phyloP scores from a whole-genome alignment of 768 basidiomycete species.

The Calocera cornea region DNA sequence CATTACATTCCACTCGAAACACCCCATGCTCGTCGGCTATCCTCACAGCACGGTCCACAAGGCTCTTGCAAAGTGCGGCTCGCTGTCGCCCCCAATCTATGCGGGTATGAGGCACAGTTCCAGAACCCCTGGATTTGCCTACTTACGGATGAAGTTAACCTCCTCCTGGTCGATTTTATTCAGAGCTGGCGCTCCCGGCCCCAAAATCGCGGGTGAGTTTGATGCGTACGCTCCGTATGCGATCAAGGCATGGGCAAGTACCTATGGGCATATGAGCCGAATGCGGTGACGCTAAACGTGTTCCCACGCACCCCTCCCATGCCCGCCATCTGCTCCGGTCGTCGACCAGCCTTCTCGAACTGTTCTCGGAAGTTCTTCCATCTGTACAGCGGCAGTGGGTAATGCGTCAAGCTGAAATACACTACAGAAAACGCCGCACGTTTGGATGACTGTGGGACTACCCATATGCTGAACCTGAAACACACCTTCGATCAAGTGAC shows the following conservation, averaged over 20 bases:
- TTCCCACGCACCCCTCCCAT: background rate
- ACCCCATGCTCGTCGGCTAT: background rate
- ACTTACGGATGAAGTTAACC: background rate
- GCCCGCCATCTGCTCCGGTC: background rate
- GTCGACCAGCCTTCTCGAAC: constrained; percentile 1
- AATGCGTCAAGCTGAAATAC: constrained; percentile 6
- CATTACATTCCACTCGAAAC: background rate
- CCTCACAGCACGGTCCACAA: background rate
- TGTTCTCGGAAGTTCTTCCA: constrained; percentile 3
- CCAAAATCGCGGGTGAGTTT: background rate
- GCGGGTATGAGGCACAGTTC: background rate
- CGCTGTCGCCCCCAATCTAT: background rate
- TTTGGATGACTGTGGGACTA: background rate
- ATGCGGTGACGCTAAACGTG: background rate
- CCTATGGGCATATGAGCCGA: background rate
- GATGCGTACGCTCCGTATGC: background rate
- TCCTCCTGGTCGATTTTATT: background rate
- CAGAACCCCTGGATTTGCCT: background rate
- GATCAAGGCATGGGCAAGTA: background rate
- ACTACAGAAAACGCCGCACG: background rate
- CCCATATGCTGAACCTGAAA: background rate
- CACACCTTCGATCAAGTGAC: constrained; percentile 1
- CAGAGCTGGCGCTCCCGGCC: background rate
- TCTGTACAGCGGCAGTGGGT: constrained; percentile 1
- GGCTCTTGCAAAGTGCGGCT: background rate